Percentiles rank a stretch among this genome's conserved stretches.
These are phyloP conservation scores for Endocalyx cinctus DNA, from an alignment of 2,329 filamentous ascomycete genomes.

Conservation along the genomic window DNA sequence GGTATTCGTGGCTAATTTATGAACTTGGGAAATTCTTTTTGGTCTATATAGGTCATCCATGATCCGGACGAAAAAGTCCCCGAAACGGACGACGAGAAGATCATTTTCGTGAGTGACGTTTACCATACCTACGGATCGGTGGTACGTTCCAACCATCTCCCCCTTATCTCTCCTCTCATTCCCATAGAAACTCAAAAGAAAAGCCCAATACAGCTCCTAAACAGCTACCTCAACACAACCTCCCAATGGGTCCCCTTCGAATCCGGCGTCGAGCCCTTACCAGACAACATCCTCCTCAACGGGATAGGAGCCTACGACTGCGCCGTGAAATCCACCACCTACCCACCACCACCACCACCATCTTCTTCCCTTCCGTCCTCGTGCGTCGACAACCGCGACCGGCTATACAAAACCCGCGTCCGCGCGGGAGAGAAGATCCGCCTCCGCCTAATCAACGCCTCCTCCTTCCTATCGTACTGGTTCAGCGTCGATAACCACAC, in stretches of 20 bases:
- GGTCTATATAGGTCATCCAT: constrained; percentile 30
- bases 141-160: no score
- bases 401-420: constrained; percentile 27
- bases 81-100: constrained; percentile 27
- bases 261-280: constrained; percentile 35
- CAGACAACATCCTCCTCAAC: constrained; percentile 37
- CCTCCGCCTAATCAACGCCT: constrained; percentile 36
- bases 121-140: constrained; percentile 32
- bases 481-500: constrained; percentile 35
- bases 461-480: constrained; percentile 33
- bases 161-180: background rate
- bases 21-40: no score
- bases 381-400: constrained; percentile 29
- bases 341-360: constrained; percentile 7
- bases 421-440: constrained; percentile 23
- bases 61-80: constrained; percentile 29
- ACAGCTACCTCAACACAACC: constrained; percentile 28
- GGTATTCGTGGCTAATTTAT: no score
- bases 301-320: constrained; percentile 33
- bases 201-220: constrained; percentile 14
- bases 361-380: background rate
- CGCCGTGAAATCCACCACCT: constrained; percentile 23
- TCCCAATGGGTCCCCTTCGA: constrained; percentile 29
- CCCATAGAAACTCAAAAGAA: background rate
- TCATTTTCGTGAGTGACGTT: constrained; percentile 34